A percentile compares a stretch with the other conserved stretches of the same genome.
These are phyloP conservation scores for Cordyceps tenuipes DNA, from an alignment of 2,329 filamentous ascomycete species.

Conservation along the genomic window DNA sequence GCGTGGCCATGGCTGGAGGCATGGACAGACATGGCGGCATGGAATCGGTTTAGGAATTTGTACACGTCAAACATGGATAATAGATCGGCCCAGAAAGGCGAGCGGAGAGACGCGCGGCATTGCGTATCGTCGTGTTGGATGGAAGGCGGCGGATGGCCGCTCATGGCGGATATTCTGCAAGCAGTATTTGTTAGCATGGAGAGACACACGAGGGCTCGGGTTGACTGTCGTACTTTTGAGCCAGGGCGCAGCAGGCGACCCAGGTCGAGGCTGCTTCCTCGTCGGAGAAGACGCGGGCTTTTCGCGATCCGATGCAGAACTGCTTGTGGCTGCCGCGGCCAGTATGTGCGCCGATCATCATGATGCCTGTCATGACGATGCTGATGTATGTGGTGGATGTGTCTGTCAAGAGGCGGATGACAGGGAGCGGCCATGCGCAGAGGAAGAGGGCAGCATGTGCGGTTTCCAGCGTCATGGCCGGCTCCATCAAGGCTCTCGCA, in stretches of 20 bases:
- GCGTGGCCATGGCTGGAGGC: constrained; percentile 39
- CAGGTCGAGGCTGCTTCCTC: constrained; percentile 46
- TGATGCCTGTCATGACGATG: constrained; percentile 38
- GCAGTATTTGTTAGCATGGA: constrained; percentile 3
- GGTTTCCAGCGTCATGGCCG: constrained; percentile 37
- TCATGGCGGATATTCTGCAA: constrained; percentile 30
- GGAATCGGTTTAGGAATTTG: constrained; percentile 41
- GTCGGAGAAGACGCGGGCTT: constrained; percentile 36
- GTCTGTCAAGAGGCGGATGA: constrained; percentile 42
- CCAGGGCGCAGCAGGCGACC: constrained; percentile 44
- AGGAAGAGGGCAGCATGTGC: constrained; percentile 45
- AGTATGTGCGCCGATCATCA: constrained; percentile 43
- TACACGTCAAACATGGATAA: constrained; percentile 37
- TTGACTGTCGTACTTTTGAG: constrained; percentile 33
- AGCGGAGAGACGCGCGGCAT: constrained; percentile 31
- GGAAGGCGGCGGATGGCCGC: constrained; percentile 40
- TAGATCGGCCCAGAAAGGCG: constrained; percentile 36
- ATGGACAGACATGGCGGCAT: constrained; percentile 38
- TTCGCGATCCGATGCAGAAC: constrained; percentile 36
- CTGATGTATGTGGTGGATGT: constrained; percentile 39
- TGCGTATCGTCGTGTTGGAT: constrained; percentile 41
- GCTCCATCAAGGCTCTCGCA: constrained; percentile 33
- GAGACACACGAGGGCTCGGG: too few species aligned
- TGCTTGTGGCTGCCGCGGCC: constrained; percentile 43
- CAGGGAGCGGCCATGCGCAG: constrained; percentile 43